A percentile compares a stretch with the other conserved stretches of the same genome.
Evolutionary conservation across 192 early-diverging fungal genomes (phyloP).

Genomic region (Linnemannia hyalina): DNA sequence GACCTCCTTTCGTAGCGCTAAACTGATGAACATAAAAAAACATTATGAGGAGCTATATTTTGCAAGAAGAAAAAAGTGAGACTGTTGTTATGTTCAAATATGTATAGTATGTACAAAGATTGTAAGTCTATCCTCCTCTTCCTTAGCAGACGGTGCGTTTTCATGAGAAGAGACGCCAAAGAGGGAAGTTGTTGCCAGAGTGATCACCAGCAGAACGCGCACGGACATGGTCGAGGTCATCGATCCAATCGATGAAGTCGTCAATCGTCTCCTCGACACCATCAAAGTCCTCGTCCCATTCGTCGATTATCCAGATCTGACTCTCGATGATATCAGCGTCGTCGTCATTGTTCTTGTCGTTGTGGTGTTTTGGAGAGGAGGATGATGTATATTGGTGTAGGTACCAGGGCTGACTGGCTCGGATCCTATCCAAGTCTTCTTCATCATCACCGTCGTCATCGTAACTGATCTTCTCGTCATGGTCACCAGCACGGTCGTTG

Average conservation of each 20-base stretch:
- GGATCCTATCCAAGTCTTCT: not conserved
- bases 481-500: not conserved
- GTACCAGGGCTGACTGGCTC: not conserved
- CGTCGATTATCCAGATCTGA: constrained; percentile 12
- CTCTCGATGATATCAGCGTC: not conserved
- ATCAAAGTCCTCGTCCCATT: constrained; percentile 24
- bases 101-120: no score
- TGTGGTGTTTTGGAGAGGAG: not conserved
- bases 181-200: not conserved
- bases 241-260: constrained; percentile 26
- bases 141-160: no score
- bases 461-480: not conserved
- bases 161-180: no score
- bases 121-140: no score
- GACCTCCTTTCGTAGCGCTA: no score
- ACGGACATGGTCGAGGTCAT: constrained; percentile 11
- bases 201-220: not conserved
- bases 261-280: constrained; percentile 6
- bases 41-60: no score
- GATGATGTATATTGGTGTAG: not conserved
- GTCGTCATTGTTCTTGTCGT: not conserved
- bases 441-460: not conserved
- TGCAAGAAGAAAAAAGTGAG: no score
- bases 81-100: no score
- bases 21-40: no score